A percentile compares a stretch with the other conserved stretches of the same genome.
Conservation (phyloP, 768 basidiomycete species). For the Strobilomyces confusus region DNA sequence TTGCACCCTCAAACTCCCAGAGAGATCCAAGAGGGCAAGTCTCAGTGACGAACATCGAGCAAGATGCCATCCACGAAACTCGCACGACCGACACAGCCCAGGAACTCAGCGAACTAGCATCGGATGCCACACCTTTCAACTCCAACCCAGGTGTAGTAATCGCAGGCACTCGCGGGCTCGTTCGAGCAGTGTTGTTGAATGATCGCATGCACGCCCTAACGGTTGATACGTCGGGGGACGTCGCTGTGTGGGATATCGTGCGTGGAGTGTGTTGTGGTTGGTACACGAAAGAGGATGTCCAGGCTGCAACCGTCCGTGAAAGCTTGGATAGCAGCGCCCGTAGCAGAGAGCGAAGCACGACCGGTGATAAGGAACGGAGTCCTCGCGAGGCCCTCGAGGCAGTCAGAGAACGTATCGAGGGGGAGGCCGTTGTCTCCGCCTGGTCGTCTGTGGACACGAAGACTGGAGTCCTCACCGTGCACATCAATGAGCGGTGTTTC, state of each 20-base stretch:
- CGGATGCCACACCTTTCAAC: constrained; percentile 62
- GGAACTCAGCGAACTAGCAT: constrained; percentile 75
- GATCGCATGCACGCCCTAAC: constrained; percentile 89
- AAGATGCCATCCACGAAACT: constrained; percentile 35
- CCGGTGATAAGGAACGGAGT: constrained; percentile 50
- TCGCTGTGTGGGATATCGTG: constrained; percentile 92
- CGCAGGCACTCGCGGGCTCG: constrained; percentile 73
- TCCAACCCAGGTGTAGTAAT: constrained; percentile 65
- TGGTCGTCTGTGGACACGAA: constrained; percentile 93
- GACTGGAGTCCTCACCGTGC: constrained; percentile 82
- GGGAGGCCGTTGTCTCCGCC: constrained; percentile 77
- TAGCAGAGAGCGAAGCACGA: constrained; percentile 30
- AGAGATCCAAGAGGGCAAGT: constrained; percentile 16
- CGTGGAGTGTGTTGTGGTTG: constrained; percentile 70
- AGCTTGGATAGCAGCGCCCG: constrained; percentile 39
- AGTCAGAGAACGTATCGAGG: constrained; percentile 89
- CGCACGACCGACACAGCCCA: constrained; percentile 53
- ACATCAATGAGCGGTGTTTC: constrained; percentile 84
- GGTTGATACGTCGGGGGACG: constrained; percentile 82
- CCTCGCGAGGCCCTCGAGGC: constrained; percentile 83
- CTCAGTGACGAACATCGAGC: constrained; percentile 21
- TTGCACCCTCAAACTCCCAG: constrained; percentile 25
- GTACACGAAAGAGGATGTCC: constrained; percentile 64
- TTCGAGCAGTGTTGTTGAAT: constrained; percentile 78
- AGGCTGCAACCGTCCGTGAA: constrained; percentile 47